Conservation (phyloP, 306 rosid species). For the Prunus fruticosa region DNA sequence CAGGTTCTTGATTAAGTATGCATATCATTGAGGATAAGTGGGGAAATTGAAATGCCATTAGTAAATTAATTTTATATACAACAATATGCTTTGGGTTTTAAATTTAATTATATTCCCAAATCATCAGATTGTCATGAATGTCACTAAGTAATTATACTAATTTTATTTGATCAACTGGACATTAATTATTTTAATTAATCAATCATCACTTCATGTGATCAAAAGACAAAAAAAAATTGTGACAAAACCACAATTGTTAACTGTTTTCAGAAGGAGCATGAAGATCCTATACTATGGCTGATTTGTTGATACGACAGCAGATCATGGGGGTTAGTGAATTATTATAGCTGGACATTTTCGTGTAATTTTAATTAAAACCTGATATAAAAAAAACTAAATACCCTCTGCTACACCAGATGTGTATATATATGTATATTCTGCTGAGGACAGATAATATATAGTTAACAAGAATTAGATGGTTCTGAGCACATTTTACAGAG, state of each 20-base stretch:
- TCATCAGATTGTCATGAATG: slow-evolving; percentile 1
- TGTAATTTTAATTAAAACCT: not conserved
- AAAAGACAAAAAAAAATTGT: not conserved
- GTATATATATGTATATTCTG: not conserved
- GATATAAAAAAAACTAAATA: not conserved
- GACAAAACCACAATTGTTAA: not conserved
- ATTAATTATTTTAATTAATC: not conserved
- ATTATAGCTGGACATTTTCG: not conserved
- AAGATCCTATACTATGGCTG: slow-evolving; percentile 6
- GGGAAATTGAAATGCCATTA: slow-evolving; percentile 15
- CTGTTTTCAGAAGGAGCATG: slow-evolving; percentile 11
- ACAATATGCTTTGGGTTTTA: not conserved
- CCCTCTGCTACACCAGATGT: not conserved
- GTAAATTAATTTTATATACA: slow-evolving; percentile 3
- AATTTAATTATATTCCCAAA: not conserved
- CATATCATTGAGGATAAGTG: not conserved
- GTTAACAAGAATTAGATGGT: slow-evolving; percentile 11
- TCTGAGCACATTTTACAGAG: not conserved
- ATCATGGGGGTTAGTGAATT: not conserved
- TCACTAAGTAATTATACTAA: not conserved
- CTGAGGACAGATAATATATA: not conserved
- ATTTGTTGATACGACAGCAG: not conserved
- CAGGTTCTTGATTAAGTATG: slow-evolving; percentile 21
- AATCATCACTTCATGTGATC: slow-evolving; percentile 15
- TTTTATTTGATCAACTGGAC: not conserved